Evolutionary conservation across 768 basidiomycete genomes (phyloP), one percentile per base, ranked within the genome.

Genomic region (Leccinellum rugosiceps): DNA sequence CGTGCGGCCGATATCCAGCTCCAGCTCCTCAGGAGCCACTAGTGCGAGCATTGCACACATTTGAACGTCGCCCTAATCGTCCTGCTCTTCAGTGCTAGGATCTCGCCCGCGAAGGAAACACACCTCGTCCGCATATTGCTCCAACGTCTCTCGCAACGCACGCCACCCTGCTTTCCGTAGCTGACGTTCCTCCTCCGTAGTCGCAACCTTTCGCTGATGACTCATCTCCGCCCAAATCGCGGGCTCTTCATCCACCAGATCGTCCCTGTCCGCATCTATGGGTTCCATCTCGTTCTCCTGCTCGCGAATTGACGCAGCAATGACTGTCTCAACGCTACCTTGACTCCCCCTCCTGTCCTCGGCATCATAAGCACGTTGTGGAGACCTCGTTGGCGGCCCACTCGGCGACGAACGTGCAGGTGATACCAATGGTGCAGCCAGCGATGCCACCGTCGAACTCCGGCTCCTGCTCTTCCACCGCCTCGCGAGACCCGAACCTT

Each of bases 21-120:
- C 61, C 44, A 94, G 73, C 65, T 91, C 87, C 45, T 76, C 63
- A 0, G 79, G 75, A 7, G 85, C 88, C 19, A 92, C 73, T 1
- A 89, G 65, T 3, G 82, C 77, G 15, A 93, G 66, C 78, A 89
- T 82, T 1, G 88, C 83, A 70, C 90, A 92, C 78, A 85, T 88
- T 65, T 92, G 91, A 1, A 91, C 75, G 64, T 93, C 86, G 14
- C 91, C 91, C 87, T 92, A 57, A 48, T 25, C 15, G n/a, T 58
- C 43, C 21, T 17, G 38, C 14, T 21, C 53, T 55, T 62, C 26
- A 60, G 31, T 11, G 8, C 25, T 35, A 7, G 34, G 5, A 43
- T 25, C 31, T 31, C 44, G 15, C 2, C 10, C 21, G 26, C 3
- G 28, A 46, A 54, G 17, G 43, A 69, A 25, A 51, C 68, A 7